Percentiles rank a stretch among this genome's conserved stretches.
phyloP scores from a whole-genome alignment of 176 grass and related monocot genomes.

The Aegilops sharonensis region DNA sequence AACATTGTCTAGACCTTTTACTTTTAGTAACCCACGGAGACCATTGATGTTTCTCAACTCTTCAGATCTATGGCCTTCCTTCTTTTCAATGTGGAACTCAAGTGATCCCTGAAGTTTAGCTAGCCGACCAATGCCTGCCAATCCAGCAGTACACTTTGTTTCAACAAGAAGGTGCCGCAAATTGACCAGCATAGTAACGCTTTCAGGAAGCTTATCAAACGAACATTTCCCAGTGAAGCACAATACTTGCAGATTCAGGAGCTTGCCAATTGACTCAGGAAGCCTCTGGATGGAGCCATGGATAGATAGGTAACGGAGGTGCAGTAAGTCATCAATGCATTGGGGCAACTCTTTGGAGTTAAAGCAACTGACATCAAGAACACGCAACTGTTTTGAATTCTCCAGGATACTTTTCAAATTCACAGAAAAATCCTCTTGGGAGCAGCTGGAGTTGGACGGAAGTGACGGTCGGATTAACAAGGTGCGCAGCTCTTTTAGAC shows the following conservation, averaged over 20 bases:
- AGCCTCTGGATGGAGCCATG: neutral
- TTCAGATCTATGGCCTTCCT: neutral
- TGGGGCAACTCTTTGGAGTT: constrained; percentile 4
- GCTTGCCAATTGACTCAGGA: neutral
- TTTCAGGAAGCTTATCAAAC: constrained; percentile 7
- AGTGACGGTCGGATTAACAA: too few species aligned
- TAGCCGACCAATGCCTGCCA: neutral
- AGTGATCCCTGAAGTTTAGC: constrained; percentile 1
- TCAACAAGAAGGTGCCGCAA: neutral
- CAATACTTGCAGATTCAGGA: constrained; percentile 22
- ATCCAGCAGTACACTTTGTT: neutral
- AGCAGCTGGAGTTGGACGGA: neutral
- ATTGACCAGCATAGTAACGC: neutral
- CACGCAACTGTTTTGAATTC: neutral
- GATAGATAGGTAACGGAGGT: constrained; percentile 32
- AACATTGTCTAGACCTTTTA: constrained; percentile 16
- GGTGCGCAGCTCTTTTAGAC: too few species aligned
- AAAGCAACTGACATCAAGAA: constrained; percentile 3
- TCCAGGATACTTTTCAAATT: neutral
- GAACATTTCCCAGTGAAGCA: neutral
- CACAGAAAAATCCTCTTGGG: neutral
- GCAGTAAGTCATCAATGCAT: neutral
- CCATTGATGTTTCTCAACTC: constrained; percentile 3
- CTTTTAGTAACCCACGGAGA: neutral
- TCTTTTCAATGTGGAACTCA: constrained; percentile 18